Base-by-base conservation (phyloP, 2,329 filamentous ascomycete genomes). In the Diaporthe destruens region DNA sequence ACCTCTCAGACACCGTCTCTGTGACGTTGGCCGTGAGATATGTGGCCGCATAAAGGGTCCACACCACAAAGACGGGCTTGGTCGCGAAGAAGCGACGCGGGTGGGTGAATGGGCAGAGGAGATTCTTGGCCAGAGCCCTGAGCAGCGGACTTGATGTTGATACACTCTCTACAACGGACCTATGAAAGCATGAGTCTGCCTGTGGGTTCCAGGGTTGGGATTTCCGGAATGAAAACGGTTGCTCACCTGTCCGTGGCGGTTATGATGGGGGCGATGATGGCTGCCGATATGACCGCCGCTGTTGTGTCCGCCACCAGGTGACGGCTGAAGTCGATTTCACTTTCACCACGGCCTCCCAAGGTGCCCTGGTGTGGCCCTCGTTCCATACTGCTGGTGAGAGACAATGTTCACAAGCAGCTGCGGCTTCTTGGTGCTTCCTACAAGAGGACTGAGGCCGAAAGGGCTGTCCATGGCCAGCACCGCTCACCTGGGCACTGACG, bases 1-100 rank as follows among this genome's bases (percentile, higher is more conserved):
- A 66, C 47, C 53, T 66, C 6, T 53, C 61, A 53, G 32, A 66
- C 32, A 53, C 47, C n/a, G 61, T 66, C 47, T 66, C 61, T 66
- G 47, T 66, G 29, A 66, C 32, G 61, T 66, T 66, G 47, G 61
- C 61, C n/a, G 61, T 66, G 47, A 66, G n/a, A 20, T 66, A 66
- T 2, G 61, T 66, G 44, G 61, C 61, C 25, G 61, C 47, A 32
- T 66, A 66, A 20, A 66, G 47, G 1, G 61, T 66, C 61, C 61
- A 66, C 61, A 66, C 61, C 32, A 66, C 61, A 29, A 66, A 66
- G 32, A 66, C 61, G 20, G 61, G 61, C 47, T 66, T 66, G 32
- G 61, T 66, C 29, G 61, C 61, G 32, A 66, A 66, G 47, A 66
- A 66, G n/a, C 32, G 29, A 4, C 61, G 61, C 9, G 61, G 61